Evolutionary conservation across 352 stramenopile genomes (phyloP).

Genomic region (Discostella stelligera): DNA sequence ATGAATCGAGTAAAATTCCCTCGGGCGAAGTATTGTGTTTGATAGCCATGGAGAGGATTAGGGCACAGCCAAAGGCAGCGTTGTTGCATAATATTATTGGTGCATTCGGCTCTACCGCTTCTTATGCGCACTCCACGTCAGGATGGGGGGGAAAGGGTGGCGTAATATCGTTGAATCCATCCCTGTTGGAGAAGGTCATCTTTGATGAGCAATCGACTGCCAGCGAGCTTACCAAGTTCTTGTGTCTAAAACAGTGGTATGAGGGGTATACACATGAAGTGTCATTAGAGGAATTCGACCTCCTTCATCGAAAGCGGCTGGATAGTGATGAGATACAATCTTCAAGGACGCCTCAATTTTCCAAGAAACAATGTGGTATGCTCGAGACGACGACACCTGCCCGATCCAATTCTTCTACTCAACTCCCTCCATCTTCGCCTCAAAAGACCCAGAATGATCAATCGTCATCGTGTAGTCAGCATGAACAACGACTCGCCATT

Average conservation of each 20-base stretch:
- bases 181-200: conserved; percentile 41
- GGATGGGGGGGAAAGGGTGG: conserved; percentile 19
- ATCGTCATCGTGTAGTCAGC: conserved; percentile 12
- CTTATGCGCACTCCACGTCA: neutral
- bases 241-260: conserved; percentile 40
- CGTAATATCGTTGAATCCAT: conserved; percentile 31
- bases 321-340: conserved; percentile 17
- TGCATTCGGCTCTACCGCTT: neutral
- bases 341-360: conserved; percentile 14
- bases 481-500: conserved; percentile 23
- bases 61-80: conserved; percentile 30
- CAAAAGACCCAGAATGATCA: conserved; percentile 17
- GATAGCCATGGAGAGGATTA: conserved; percentile 35
- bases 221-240: conserved; percentile 47
- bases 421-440: neutral
- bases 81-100: conserved; percentile 19
- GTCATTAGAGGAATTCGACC: conserved; percentile 11
- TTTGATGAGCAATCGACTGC: conserved; percentile 45
- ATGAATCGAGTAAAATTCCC: conserved; percentile 39
- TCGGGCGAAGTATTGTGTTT: conserved; percentile 31
- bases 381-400: neutral
- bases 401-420: neutral
- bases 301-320: conserved; percentile 18
- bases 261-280: conserved; percentile 36
- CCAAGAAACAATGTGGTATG: conserved; percentile 1